Evolutionary conservation across 352 stramenopile species (phyloP).

Genomic region (Phytophthora cactorum): DNA sequence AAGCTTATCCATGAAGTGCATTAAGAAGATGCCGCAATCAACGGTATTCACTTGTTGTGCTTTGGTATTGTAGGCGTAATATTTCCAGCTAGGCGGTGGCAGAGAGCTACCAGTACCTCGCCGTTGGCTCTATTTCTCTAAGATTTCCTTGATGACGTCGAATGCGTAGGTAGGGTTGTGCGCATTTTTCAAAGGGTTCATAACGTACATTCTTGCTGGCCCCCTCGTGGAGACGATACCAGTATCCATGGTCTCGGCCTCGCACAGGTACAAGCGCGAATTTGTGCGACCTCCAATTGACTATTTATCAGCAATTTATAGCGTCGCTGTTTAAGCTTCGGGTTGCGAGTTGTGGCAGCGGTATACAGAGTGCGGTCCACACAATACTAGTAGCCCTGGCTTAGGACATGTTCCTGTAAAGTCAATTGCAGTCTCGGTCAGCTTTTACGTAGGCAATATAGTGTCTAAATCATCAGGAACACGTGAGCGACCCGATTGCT

Average conservation of each 20-base stretch:
- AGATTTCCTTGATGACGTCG: neutral
- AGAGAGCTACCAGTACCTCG: neutral
- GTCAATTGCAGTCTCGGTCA: neutral
- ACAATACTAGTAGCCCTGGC: too few relatives aligned
- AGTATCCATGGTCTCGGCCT: neutral
- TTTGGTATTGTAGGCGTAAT: neutral
- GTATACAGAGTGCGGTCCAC: too few relatives aligned
- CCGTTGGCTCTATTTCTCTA: neutral
- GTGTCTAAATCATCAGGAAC: neutral
- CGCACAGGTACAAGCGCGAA: neutral
- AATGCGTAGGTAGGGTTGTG: neutral
- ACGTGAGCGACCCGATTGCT: neutral
- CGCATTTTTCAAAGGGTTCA: too few relatives aligned
- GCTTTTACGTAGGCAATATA: neutral
- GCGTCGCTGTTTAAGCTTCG: neutral
- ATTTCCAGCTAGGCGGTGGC: neutral
- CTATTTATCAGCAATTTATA: neutral
- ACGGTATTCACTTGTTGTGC: neutral
- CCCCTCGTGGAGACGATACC: neutral
- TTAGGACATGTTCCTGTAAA: neutral
- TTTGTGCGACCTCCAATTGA: neutral
- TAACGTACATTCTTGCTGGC: neutral
- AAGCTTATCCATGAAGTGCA: neutral
- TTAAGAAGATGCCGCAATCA: neutral
- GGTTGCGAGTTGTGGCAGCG: neutral